Base-by-base conservation (phyloP, 2,329 filamentous ascomycete genomes). In the Nemania sp. region DNA sequence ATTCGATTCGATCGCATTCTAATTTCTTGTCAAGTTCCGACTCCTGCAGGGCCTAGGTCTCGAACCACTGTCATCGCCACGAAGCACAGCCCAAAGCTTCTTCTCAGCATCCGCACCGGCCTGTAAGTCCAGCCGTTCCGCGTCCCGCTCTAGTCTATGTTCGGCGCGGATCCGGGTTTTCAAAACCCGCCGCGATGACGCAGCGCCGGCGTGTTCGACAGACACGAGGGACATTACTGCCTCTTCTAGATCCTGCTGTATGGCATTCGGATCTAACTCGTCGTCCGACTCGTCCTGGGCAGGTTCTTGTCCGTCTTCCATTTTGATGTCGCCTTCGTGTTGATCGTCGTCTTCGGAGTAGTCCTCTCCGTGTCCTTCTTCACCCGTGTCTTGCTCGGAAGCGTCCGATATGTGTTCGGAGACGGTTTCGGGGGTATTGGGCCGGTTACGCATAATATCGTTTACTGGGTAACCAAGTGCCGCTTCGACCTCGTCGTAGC, bases 401-500 rank as follows among this genome's bases (percentile, higher is more conserved):
- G 15, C n/a, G 43, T 51, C 61, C n/a, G 46, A 53, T 50, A 51
- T 55, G 12, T 55, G 42, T 13, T 55, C 17, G 10, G 54, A 10
- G 54, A 54, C 11, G 32, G 46, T 32, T 54, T 49, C 37, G 32
- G 15, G 46, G 49, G 47, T 42, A 21, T 35, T 15, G 35, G 43
- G 29, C 20, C 59, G 40, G 20, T 9, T 45, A 21, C 39, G 42
- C 42, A 2, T 20, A 13, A 20, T 39, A 21, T 45, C 51, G 29
- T n/a, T 37, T 17, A 13, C 34, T 3, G 61, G 60, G 45, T 65
- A 61, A 13, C 68, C 74, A 1, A 83, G 73, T 0, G 70, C 71
- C 1, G 67, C 64, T 67, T 83, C 81, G 9, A 83, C 77, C 32
- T 79, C 75, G 15, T 79, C 73, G 62, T 79, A 82, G 0, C 74